Percentiles rank a stretch among this genome's conserved stretches.
Conservation (phyloP, 345 rosid genomes). For the Gossypium herbaceum region DNA sequence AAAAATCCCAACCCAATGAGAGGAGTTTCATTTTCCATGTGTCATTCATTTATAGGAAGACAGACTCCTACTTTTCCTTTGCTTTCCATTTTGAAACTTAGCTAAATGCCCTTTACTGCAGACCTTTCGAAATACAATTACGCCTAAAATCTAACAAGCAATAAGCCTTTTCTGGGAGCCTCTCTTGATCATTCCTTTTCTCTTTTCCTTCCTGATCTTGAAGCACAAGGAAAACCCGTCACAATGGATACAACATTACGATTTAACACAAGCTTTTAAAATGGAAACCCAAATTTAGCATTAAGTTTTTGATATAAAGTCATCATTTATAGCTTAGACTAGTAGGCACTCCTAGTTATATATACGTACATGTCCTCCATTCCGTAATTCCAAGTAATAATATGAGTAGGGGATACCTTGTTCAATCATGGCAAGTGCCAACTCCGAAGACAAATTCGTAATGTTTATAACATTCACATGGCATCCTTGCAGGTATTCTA, state of each 20-base stretch:
- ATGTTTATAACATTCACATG: slow-evolving; percentile 14
- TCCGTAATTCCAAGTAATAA: background rate
- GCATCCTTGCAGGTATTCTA: background rate
- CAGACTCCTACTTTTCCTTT: background rate
- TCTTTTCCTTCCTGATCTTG: background rate
- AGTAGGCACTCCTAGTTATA: background rate
- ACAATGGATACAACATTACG: background rate
- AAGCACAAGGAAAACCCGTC: background rate
- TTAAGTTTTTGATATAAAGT: background rate
- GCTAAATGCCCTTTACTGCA: background rate
- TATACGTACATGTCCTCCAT: too few relatives aligned
- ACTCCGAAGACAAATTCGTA: background rate
- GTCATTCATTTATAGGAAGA: slow-evolving; percentile 18
- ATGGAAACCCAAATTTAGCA: background rate
- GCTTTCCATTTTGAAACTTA: background rate
- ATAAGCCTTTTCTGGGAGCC: background rate
- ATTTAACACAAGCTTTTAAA: background rate
- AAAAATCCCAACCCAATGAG: background rate
- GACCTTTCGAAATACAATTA: background rate
- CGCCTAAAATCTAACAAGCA: background rate
- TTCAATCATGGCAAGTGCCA: background rate
- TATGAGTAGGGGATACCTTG: background rate
- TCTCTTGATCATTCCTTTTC: background rate
- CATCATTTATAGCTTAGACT: background rate
- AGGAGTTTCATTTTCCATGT: slow-evolving; percentile 13